Base-by-base conservation (phyloP, 2,329 filamentous ascomycete species). In the Parafenestella ontariensis region DNA sequence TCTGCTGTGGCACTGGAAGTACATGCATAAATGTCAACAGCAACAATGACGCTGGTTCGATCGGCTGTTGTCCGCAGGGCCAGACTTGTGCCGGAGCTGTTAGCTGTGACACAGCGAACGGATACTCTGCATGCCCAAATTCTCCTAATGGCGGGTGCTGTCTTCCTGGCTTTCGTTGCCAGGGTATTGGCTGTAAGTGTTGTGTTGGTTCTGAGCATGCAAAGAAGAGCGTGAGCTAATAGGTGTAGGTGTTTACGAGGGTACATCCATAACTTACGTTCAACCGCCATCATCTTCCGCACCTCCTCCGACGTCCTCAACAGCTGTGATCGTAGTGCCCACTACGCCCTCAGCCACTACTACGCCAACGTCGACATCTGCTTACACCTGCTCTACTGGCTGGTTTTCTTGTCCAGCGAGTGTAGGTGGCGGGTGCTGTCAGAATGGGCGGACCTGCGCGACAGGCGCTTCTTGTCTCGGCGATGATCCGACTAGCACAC, bases 61-160 rank as follows among this genome's bases (percentile, higher is more conserved):
- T 94, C 2, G 90, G 90, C 3, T 95, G 91, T 74, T 95, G 91
- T 75, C 88, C 89, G 0, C 69, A 79, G 31, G 89, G 89, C 3
- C 77, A 80, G 39, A 82, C 73, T 5, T 94, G 90, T 71, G 82
- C 82, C 3, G 88, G 88, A 9, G 77, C 77, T 1, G 85, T 93
- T 5, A 83, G 82, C 0, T 93, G 90, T 60, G 75, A 82, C 57
- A 77, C 72, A 2, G 79, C 81, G 2, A 77, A 79, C 3, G 87
- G 83, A 36, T 87, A 89, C 55, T 83, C 84, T 10, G 84, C 85
- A 44, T 94, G 90, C 69, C 80, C 87, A 0, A 80, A 84, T 7
- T 82, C 82, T 29, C 72, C 87, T 0, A 90, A 89, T 3, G 90
- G 89, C 13, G 90, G 90, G 2, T 94, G 90, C 69, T 94, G 90